Conservation (phyloP, 768 basidiomycete genomes). For the Tylopilus subfusipes region DNA sequence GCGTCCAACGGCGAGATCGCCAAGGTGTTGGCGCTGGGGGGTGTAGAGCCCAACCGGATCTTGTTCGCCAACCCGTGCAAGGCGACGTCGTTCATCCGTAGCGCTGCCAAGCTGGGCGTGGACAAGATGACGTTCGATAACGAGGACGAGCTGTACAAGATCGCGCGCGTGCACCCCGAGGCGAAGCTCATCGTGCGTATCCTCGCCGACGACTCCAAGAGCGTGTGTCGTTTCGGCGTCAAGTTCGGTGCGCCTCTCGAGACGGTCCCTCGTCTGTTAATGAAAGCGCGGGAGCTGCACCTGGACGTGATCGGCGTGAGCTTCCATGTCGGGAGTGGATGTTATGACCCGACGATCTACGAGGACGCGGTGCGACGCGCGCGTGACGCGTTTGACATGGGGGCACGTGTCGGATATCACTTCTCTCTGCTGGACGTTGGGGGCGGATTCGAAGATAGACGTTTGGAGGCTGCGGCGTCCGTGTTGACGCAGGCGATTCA, state of each 20-base stretch:
- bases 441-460: slow-evolving; percentile 90
- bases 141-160: slow-evolving; percentile 91
- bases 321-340: slow-evolving; percentile 98
- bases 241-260: slow-evolving; percentile 94
- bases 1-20: slow-evolving; percentile 93
- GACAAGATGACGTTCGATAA: slow-evolving; percentile 99
- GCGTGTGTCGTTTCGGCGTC: slow-evolving; percentile 86
- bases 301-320: slow-evolving; percentile 91
- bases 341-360: slow-evolving; percentile 89
- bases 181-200: slow-evolving; percentile 93
- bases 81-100: slow-evolving; percentile 87
- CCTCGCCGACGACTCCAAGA: slow-evolving; percentile 96
- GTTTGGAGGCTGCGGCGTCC: slow-evolving; percentile 76
- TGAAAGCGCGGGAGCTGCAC: slow-evolving; percentile 70
- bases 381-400: slow-evolving; percentile 84
- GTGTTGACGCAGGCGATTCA: slow-evolving; percentile 71
- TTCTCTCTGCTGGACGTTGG: slow-evolving; percentile 91
- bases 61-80: slow-evolving; percentile 99
- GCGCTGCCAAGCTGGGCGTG: slow-evolving; percentile 74
- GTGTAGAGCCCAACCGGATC: slow-evolving; percentile 75
- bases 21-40: slow-evolving; percentile 69
- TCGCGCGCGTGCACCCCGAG: slow-evolving; percentile 71
- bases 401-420: slow-evolving; percentile 68
- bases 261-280: slow-evolving; percentile 74
- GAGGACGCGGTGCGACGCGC: slow-evolving; percentile 86